These are phyloP conservation scores for Nitzschia sp. DNA, from an alignment of 108 stramenopile species.

Conservation along the genomic window DNA sequence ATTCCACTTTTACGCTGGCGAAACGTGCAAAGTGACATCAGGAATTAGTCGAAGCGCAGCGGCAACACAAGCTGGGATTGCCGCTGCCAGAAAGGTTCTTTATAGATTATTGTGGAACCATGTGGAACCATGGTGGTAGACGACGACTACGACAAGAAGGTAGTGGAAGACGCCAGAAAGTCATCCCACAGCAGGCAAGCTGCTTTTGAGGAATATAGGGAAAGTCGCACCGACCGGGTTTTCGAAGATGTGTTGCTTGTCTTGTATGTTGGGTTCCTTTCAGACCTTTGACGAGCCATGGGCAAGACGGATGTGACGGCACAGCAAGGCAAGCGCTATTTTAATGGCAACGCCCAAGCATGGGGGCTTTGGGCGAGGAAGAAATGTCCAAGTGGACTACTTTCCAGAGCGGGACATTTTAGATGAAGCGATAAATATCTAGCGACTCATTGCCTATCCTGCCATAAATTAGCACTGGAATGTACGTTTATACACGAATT, in stretches of 20 bases:
- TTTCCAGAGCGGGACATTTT: conserved; percentile 84
- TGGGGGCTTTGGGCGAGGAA: conserved; percentile 79
- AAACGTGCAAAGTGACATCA: conserved; percentile 82
- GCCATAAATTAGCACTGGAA: no score
- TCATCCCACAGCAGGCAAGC: background rate
- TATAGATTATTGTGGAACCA: conserved; percentile 52
- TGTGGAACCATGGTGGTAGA: conserved; percentile 56
- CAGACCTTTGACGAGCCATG: conserved; percentile 93
- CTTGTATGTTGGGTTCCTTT: conserved; percentile 77
- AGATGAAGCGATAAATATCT: conserved; percentile 51
- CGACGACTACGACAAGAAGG: conserved; percentile 28
- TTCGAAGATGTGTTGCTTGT: conserved; percentile 84
- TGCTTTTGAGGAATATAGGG: conserved; percentile 8
- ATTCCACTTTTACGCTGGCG: conserved; percentile 81
- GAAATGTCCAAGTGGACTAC: conserved; percentile 79
- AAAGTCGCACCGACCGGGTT: conserved; percentile 71
- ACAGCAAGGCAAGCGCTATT: conserved; percentile 52
- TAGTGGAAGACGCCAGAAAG: background rate
- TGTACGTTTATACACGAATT: no score
- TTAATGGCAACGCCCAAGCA: conserved; percentile 63
- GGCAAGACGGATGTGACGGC: conserved; percentile 90
- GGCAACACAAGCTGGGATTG: conserved; percentile 56
- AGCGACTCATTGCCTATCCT: no score
- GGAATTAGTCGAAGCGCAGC: conserved; percentile 72
- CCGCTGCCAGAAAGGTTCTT: conserved; percentile 64